phyloP scores from a whole-genome alignment of 1,139 yeast species.

The Yamadazyma blattariae region DNA sequence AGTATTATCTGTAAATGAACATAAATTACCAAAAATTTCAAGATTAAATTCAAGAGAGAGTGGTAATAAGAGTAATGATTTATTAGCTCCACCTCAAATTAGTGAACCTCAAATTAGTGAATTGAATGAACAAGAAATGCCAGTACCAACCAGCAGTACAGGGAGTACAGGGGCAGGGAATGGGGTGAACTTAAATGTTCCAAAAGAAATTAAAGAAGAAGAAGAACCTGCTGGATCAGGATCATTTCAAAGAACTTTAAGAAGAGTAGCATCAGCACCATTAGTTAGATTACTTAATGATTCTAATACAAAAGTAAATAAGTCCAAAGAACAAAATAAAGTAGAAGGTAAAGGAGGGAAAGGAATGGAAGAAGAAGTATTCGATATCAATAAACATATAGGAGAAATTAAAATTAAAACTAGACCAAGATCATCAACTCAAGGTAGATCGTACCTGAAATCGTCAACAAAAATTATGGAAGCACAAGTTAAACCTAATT shows the following conservation, averaged over 20 bases:
- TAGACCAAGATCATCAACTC: conserved; percentile 51
- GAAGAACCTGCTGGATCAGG: background rate
- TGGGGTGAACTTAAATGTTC: background rate
- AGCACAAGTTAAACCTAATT: conserved; percentile 80
- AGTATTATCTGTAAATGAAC: conserved; percentile 29
- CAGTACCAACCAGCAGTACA: background rate
- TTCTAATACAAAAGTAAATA: conserved; percentile 9
- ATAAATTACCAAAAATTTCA: conserved; percentile 15
- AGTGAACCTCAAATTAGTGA: background rate
- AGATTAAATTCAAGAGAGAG: conserved; percentile 6
- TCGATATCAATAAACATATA: conserved; percentile 50
- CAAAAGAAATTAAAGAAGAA: background rate
- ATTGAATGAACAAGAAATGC: background rate
- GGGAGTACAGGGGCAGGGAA: conserved; percentile 2
- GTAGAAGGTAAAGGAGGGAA: conserved; percentile 4
- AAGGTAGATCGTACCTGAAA: conserved; percentile 66
- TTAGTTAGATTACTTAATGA: conserved; percentile 44
- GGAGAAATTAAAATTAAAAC: conserved; percentile 46
- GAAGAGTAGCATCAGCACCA: conserved; percentile 85
- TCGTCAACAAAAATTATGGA: conserved; percentile 70
- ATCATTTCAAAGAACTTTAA: conserved; percentile 49
- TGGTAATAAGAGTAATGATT: conserved; percentile 19
- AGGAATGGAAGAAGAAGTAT: conserved; percentile 17
- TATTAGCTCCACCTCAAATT: conserved; percentile 3
- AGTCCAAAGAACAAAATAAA: conserved; percentile 3